phyloP scores from a whole-genome alignment of 495 filamentous ascomycete species.

The Apodospora peruviana region DNA sequence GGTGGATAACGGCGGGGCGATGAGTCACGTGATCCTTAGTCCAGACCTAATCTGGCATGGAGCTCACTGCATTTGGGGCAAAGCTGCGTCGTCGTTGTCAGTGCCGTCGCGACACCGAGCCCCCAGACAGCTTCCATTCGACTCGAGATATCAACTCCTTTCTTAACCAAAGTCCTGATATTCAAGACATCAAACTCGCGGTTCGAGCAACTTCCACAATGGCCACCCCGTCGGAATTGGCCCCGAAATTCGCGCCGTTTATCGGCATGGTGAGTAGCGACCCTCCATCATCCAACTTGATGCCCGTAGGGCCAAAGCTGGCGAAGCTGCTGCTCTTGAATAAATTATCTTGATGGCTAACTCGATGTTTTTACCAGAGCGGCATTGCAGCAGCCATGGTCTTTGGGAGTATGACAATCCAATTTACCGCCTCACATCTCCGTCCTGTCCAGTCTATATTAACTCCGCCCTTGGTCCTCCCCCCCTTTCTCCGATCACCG shows the following conservation, averaged over 20 bases:
- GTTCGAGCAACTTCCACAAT: constrained; percentile 36
- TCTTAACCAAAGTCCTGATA: background rate
- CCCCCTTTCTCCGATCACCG: background rate
- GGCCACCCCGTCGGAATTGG: constrained; percentile 57
- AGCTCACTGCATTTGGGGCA: too few species aligned
- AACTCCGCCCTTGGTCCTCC: background rate
- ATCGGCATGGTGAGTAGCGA: constrained; percentile 83
- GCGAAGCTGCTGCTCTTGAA: too few species aligned
- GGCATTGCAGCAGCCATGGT: constrained; percentile 92
- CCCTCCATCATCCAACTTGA: background rate
- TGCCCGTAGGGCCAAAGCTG: too few species aligned
- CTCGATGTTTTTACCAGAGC: constrained; percentile 45
- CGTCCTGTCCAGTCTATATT: background rate
- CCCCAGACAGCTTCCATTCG: too few species aligned
- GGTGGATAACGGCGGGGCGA: too few species aligned
- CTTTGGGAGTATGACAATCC: constrained; percentile 78
- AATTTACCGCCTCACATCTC: constrained; percentile 10
- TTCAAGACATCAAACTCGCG: background rate
- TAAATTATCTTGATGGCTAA: constrained; percentile 34
- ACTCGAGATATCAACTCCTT: background rate
- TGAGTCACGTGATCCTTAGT: too few species aligned
- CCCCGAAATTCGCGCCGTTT: constrained; percentile 93
- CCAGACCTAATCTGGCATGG: too few species aligned
- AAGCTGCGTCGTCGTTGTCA: too few species aligned
- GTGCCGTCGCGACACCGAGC: too few species aligned